Base-by-base conservation (phyloP, 129 eudicot species). In the Helianthus tuberosus region DNA sequence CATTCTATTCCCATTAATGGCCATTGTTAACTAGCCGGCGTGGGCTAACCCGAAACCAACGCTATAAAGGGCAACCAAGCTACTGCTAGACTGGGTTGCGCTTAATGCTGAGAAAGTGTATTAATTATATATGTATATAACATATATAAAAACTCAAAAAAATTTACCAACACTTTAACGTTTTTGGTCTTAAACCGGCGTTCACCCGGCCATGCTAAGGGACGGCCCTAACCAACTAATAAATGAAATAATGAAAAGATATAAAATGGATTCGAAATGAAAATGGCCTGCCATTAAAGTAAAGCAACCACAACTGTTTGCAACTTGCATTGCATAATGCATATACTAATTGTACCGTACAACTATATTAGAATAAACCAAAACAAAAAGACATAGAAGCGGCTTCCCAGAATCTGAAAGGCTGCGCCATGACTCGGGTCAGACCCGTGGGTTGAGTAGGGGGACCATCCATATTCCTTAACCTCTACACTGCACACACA, bases 401-500 rank as follows among this genome's bases (percentile, higher is more conserved):
- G 77, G 77, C 78, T 43, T 29, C 82, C 62, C 68, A 71, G 46
- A 27, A 41, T 72, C 73, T 71, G 82, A 71, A 78, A 71, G 82
- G 77, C 77, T 71, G 82, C 77, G 60, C 2, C 39, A 25, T 61
- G 70, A 17, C 16, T 38, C 68, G 51, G 69, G 81, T 77, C 63
- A 32, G 54, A 60, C 81, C 76, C 72, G 76, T 67, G 80, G 75
- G 50, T 67, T 58, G 60, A 20, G 23, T 29, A 14, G 48, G 58
- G 75, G 73, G 77, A 71, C 82, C 77, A 71, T 41, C 44, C 76
- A 67, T 49, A 66, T 66, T 75, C 46, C 23, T 16, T 16, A 9
- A 2, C 44, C 4, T 3, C 47, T 16, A 25, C 59, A 68, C 74
- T 20, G 23, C 29, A 13, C 74, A 50, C 8, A 35, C 35, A 11